phyloP scores from a whole-genome alignment of 352 stramenopile genomes.

The Phytophthora boehmeriae region DNA sequence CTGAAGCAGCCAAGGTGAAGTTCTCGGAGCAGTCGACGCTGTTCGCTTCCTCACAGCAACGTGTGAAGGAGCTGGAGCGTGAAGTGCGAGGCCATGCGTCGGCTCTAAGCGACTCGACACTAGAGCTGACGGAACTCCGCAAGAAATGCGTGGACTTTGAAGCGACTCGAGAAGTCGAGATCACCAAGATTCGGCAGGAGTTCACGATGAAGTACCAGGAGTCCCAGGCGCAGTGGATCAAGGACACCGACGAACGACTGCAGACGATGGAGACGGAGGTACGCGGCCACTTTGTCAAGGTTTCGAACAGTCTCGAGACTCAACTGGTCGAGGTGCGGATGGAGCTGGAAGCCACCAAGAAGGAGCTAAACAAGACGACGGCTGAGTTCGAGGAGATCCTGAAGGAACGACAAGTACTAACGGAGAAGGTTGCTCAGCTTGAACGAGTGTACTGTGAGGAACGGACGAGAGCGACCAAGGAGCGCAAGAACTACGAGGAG shows the following conservation, averaged over 20 bases:
- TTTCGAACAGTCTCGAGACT: constrained; percentile 54
- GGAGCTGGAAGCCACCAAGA: constrained; percentile 75
- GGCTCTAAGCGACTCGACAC: constrained; percentile 58
- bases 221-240: constrained; percentile 75
- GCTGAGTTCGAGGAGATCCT: constrained; percentile 85
- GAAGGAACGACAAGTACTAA: constrained; percentile 70
- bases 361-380: constrained; percentile 76
- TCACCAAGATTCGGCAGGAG: constrained; percentile 75
- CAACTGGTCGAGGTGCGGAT: constrained; percentile 66
- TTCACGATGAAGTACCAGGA: constrained; percentile 82
- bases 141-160: constrained; percentile 82
- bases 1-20: constrained; percentile 76
- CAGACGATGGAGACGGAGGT: constrained; percentile 74
- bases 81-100: constrained; percentile 56
- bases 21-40: constrained; percentile 73
- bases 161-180: constrained; percentile 67
- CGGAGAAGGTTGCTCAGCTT: constrained; percentile 80
- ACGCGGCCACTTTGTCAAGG: constrained; percentile 69
- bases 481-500: constrained; percentile 75
- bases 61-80: constrained; percentile 77
- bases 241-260: constrained; percentile 79
- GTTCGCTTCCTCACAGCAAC: constrained; percentile 62
- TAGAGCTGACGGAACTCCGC: constrained; percentile 72
- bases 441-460: constrained; percentile 83
- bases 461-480: constrained; percentile 76